A percentile compares a stretch with the other conserved stretches of the same genome.
Evolutionary conservation across 2,329 filamentous ascomycete species (phyloP).

Genomic region (Nigrograna mackinnonii): DNA sequence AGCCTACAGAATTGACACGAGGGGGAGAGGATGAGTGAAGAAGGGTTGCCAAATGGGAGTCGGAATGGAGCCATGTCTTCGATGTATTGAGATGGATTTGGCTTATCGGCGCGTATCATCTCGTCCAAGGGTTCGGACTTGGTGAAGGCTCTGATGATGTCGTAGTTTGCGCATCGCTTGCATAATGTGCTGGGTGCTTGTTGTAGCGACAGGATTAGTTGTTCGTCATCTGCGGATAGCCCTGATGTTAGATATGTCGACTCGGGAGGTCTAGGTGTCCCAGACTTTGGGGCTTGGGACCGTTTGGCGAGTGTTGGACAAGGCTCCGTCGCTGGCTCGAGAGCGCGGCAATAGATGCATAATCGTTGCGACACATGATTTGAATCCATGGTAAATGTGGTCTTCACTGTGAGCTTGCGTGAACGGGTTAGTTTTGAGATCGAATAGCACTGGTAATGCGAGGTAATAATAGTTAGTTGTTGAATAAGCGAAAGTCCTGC

Average conservation of each 20-base stretch:
- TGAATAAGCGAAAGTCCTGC: too few relatives aligned
- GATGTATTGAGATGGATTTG: neutral
- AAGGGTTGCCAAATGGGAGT: neutral
- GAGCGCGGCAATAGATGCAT: neutral
- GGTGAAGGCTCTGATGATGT: neutral
- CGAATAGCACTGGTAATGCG: too few relatives aligned
- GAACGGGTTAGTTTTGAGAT: too few relatives aligned
- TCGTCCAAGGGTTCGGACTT: neutral
- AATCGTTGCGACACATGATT: neutral
- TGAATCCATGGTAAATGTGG: too few relatives aligned
- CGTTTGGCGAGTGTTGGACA: neutral
- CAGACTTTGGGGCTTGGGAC: neutral
- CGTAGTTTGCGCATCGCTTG: neutral
- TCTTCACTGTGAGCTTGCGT: too few relatives aligned
- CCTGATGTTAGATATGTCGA: neutral
- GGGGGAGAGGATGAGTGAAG: neutral
- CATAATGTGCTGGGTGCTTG: neutral
- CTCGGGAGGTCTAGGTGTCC: neutral
- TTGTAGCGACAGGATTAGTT: neutral
- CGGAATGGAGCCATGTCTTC: conserved; percentile 1
- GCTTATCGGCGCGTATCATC: neutral
- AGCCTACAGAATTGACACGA: conserved; percentile 4
- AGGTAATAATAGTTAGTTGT: too few relatives aligned
- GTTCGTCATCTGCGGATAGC: neutral
- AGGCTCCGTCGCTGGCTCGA: neutral